phyloP scores from a whole-genome alignment of 768 basidiomycete genomes.

The Phallus indusiatus region DNA sequence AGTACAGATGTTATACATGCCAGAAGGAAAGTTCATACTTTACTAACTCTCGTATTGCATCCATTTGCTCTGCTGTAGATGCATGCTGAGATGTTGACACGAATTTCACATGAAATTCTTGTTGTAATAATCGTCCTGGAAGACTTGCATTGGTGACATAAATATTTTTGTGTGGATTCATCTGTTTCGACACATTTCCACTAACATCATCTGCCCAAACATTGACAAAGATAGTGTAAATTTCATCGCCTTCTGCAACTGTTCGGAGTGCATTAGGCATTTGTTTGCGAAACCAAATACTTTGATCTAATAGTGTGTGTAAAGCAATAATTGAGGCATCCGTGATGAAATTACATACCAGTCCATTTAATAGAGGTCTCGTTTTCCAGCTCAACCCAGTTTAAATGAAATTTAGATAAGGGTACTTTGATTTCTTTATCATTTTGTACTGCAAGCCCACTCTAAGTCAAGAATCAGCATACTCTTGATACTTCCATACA shows the following conservation, averaged over 20 bases:
- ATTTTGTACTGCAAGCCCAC: no score
- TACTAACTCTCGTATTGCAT: conserved; percentile 23
- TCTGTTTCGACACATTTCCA: conserved; percentile 10
- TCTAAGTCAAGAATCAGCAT: no score
- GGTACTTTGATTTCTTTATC: no score
- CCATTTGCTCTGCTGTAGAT: conserved; percentile 28
- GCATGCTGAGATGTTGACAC: conserved; percentile 26
- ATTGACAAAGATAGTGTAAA: conserved; percentile 4
- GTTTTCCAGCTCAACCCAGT: no score
- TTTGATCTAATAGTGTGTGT: not conserved
- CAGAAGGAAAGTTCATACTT: conserved; percentile 16
- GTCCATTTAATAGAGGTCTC: no score
- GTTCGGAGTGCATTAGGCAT: conserved; percentile 8
- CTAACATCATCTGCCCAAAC: conserved; percentile 11
- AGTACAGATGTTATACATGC: not conserved
- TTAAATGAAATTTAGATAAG: no score
- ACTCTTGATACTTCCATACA: not conserved
- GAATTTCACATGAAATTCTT: conserved; percentile 4
- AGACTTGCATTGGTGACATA: conserved; percentile 7
- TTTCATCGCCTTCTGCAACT: not conserved
- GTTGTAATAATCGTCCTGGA: not conserved
- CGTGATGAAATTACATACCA: no score
- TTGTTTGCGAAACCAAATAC: not conserved
- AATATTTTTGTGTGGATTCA: conserved; percentile 7
- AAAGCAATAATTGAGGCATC: no score